Evolutionary conservation across 2,329 filamentous ascomycete species (phyloP), one percentile per base, ranked within the genome.

Genomic region (Westerdykella sp.): DNA sequence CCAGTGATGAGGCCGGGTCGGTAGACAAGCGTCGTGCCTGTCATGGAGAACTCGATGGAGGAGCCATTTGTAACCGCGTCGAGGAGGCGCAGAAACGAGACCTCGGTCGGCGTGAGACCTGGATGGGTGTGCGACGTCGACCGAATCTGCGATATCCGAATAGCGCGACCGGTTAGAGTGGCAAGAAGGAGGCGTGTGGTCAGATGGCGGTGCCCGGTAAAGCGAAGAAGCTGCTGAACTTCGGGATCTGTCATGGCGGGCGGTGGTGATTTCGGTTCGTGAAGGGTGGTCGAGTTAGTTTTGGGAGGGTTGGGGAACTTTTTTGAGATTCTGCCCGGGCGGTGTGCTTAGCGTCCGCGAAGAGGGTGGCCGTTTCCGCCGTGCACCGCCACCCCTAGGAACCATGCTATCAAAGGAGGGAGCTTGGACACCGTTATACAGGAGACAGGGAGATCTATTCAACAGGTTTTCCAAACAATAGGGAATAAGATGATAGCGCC

Each of bases 21-120:
- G 71, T 94, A 98, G 31, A 90, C 84, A 43, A 98, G 79, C 1
- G 88, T 90, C 0, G 93, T 97, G 63, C 93, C 93, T 1, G 89
- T 96, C 71, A 95, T 93, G 10, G 89, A 95, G 56, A 98, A 95
- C 61, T 96, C 90, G 71, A 97, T 88, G 43, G 85, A 83, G 45
- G 86, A 87, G 70, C 93, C 93, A 74, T 98, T 98, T 61, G 93
- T 98, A 58, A 98, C 78, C 54, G 87, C 79, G 68, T 97, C 93
- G 61, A 98, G 83, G 14, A 98, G 85, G 44, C 93, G 90, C 25
- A 98, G 79, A 68, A 98, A 91, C 37, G 93, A 97, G 59, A 97
- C 83, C 71, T 98, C 93, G 72, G 95, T 85, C 39, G 88, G 84
- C 42, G 87, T 84, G 42, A 98, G 85, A 59, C 93, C 93, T 1